Evolutionary conservation across 2,329 filamentous ascomycete species (phyloP).

Genomic region (Calonectria hongkongensis): DNA sequence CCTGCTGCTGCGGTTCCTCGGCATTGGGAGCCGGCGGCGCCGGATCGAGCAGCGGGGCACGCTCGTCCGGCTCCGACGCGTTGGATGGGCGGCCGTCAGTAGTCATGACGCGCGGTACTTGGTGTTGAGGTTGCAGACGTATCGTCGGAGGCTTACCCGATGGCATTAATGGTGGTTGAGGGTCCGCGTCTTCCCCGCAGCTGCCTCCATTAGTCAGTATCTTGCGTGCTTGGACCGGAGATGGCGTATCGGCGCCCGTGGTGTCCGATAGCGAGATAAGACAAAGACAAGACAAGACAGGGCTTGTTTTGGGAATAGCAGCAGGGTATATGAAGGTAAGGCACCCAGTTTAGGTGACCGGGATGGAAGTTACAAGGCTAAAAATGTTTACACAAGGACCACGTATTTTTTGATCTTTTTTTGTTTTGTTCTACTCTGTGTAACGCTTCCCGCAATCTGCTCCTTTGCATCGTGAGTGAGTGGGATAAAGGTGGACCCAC

Average conservation of each 20-base stretch:
- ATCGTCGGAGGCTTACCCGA: not conserved
- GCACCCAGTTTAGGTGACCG: too few species aligned
- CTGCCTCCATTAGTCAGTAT: constrained; percentile 31
- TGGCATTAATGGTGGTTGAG: not conserved
- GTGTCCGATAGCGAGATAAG: constrained; percentile 29
- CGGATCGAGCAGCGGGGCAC: constrained; percentile 38
- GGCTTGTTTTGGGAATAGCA: not conserved
- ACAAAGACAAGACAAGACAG: not conserved
- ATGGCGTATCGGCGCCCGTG: constrained; percentile 33
- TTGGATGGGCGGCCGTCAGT: constrained; percentile 8
- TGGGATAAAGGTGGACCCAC: too few species aligned
- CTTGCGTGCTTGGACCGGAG: constrained; percentile 39
- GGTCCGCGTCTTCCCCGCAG: constrained; percentile 25
- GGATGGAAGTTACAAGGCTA: too few species aligned
- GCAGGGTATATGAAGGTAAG: too few species aligned
- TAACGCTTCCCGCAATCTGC: too few species aligned
- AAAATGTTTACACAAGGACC: too few species aligned
- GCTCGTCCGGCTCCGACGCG: constrained; percentile 27
- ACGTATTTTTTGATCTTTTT: too few species aligned
- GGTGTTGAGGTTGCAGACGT: not conserved
- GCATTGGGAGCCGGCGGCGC: not conserved
- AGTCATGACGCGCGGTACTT: constrained; percentile 9
- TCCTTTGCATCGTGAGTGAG: too few species aligned
- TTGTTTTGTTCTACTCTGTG: too few species aligned
- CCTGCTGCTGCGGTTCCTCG: constrained; percentile 20